A percentile compares a stretch with the other conserved stretches of the same genome.
phyloP scores from a whole-genome alignment of 495 filamentous ascomycete genomes.

The Penicillium maclennaniae region DNA sequence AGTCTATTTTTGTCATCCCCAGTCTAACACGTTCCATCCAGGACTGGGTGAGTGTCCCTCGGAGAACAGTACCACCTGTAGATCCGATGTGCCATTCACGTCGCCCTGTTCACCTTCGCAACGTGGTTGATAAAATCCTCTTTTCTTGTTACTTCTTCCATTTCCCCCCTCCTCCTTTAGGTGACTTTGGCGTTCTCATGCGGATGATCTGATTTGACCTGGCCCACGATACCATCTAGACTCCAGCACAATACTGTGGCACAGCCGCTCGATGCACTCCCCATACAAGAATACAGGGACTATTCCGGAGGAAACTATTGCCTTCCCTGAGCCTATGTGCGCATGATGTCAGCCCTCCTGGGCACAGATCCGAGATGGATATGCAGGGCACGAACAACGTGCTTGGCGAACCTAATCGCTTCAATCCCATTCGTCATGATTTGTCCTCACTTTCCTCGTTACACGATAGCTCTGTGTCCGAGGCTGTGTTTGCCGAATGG shows the following conservation, averaged over 20 bases:
- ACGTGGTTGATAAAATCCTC: no score
- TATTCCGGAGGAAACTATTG: background rate
- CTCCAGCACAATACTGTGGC: background rate
- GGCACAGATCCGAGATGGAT: slow-evolving; percentile 36
- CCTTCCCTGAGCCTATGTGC: background rate
- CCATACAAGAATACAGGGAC: background rate
- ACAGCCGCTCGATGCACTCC: background rate
- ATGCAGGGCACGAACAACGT: slow-evolving; percentile 53
- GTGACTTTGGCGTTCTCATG: background rate
- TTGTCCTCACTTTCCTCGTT: no score
- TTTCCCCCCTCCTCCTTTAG: no score
- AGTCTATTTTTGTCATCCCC: background rate
- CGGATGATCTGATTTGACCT: background rate
- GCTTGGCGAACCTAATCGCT: slow-evolving; percentile 17
- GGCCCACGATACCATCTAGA: background rate
- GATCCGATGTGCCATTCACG: background rate
- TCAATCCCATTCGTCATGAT: no score
- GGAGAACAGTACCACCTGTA: background rate
- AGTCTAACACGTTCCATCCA: background rate
- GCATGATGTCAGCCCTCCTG: slow-evolving; percentile 18
- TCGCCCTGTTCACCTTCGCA: background rate
- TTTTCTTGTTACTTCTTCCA: no score
- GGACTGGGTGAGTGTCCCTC: background rate
- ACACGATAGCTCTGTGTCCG: no score
- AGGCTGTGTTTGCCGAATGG: no score